A percentile compares a stretch with the other conserved stretches of the same genome.
These are phyloP conservation scores for Blastobotrys aristatus DNA, from an alignment of 1,139 yeast species.

Conservation along the genomic window DNA sequence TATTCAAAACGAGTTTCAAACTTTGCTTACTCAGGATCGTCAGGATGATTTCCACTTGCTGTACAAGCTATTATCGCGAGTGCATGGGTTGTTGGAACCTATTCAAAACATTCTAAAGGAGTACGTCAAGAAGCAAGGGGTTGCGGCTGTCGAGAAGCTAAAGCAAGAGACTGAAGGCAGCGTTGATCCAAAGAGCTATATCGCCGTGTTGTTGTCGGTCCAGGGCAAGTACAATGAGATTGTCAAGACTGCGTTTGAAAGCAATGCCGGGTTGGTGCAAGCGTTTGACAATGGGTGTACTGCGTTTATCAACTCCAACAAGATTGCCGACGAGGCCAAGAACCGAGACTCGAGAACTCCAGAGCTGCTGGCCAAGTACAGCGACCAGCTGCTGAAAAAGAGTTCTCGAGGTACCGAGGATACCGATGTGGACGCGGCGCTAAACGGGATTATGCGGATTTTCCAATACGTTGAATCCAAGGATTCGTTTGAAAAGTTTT, in stretches of 20 bases:
- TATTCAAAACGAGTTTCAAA: constrained; percentile 71
- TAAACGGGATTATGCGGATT: constrained; percentile 79
- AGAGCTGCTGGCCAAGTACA: constrained; percentile 82
- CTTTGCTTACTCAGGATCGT: constrained; percentile 70
- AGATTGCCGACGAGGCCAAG: constrained; percentile 52
- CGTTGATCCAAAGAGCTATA: constrained; percentile 73
- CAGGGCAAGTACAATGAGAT: constrained; percentile 63
- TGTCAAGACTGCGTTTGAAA: constrained; percentile 65
- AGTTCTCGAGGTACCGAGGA: constrained; percentile 66
- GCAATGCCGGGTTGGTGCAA: constrained; percentile 74
- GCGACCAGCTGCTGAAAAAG: constrained; percentile 77
- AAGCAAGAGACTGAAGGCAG: constrained; percentile 41
- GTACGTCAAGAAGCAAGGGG: constrained; percentile 71
- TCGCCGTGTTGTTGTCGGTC: constrained; percentile 67
- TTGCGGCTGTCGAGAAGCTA: constrained; percentile 60
- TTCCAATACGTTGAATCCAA: constrained; percentile 89
- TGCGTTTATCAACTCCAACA: constrained; percentile 74
- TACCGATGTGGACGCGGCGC: constrained; percentile 57
- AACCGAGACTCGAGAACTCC: constrained; percentile 65
- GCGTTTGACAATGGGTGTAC: constrained; percentile 90
- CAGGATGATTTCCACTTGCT: constrained; percentile 73
- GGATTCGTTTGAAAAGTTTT: constrained; percentile 91
- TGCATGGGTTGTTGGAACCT: constrained; percentile 64
- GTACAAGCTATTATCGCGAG: constrained; percentile 70
- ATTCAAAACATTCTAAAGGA: constrained; percentile 67